Evolutionary conservation across 2,329 filamentous ascomycete genomes (phyloP).

Genomic region (Talaromyces marneffei): DNA sequence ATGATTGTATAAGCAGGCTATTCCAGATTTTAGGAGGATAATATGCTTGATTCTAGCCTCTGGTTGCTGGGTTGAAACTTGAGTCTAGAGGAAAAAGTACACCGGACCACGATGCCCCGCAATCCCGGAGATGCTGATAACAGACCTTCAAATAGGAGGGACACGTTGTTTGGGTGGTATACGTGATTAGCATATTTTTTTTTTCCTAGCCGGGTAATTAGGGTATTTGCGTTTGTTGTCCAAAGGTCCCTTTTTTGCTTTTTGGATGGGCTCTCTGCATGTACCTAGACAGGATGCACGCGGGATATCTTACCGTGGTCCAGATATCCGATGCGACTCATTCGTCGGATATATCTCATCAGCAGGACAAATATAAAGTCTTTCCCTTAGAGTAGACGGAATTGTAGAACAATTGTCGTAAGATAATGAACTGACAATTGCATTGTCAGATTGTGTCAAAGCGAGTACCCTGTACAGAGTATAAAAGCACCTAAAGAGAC

Average conservation of each 20-base stretch:
- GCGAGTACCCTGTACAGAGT: too few species aligned
- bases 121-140: not conserved
- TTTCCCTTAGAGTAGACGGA: too few species aligned
- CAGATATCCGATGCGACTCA: not conserved
- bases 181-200: not conserved
- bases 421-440: not conserved
- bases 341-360: not conserved
- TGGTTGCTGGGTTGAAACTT: not conserved
- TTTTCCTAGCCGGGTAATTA: not conserved
- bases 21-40: not conserved
- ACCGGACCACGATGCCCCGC: constrained; percentile 1
- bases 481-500: not conserved
- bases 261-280: not conserved
- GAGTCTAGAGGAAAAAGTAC: not conserved
- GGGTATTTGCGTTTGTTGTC: not conserved
- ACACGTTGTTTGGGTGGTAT: not conserved
- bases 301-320: not conserved
- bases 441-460: not conserved
- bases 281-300: not conserved
- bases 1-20: not conserved
- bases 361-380: too few species aligned
- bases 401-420: not conserved
- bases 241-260: too few species aligned
- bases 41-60: not conserved
- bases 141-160: not conserved